These are phyloP conservation scores for Bisporella sp. DNA, from an alignment of 2,329 filamentous ascomycete genomes.

Conservation along the genomic window DNA sequence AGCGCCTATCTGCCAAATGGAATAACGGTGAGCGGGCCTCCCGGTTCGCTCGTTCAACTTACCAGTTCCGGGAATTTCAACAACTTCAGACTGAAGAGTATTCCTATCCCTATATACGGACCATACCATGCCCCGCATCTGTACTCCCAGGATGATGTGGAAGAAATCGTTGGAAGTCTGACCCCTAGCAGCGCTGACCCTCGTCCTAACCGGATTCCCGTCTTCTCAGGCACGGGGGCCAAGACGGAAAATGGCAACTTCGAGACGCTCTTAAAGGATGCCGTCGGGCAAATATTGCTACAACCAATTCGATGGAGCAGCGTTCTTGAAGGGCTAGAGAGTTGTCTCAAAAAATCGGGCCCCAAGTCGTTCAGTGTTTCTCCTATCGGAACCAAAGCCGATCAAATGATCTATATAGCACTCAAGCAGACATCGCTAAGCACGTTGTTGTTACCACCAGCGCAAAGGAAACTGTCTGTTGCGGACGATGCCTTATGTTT, in stretches of 20 bases:
- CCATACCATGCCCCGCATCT: not conserved
- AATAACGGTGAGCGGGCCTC: not conserved
- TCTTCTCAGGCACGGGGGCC: not conserved
- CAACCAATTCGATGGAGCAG: not conserved
- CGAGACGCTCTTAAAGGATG: not conserved
- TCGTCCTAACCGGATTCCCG: not conserved
- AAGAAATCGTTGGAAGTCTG: not conserved
- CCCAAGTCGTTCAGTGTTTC: too few species aligned
- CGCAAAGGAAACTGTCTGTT: not conserved
- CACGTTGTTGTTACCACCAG: not conserved
- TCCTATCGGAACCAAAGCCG: too few species aligned
- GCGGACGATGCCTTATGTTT: not conserved
- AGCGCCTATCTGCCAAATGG: too few species aligned
- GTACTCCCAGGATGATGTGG: not conserved
- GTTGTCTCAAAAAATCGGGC: too few species aligned
- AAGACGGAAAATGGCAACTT: not conserved
- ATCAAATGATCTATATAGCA: too few species aligned
- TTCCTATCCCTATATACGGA: not conserved
- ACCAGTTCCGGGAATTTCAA: not conserved
- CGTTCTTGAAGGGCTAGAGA: not conserved
- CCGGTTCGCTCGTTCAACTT: not conserved
- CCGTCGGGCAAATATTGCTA: not conserved
- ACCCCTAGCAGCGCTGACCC: not conserved
- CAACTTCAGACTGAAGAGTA: not conserved
- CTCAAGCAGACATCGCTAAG: not conserved